Evolutionary conservation across 2,329 filamentous ascomycete genomes (phyloP), one percentile per base, ranked within the genome.

Genomic region (Colletotrichum chrysophilum): DNA sequence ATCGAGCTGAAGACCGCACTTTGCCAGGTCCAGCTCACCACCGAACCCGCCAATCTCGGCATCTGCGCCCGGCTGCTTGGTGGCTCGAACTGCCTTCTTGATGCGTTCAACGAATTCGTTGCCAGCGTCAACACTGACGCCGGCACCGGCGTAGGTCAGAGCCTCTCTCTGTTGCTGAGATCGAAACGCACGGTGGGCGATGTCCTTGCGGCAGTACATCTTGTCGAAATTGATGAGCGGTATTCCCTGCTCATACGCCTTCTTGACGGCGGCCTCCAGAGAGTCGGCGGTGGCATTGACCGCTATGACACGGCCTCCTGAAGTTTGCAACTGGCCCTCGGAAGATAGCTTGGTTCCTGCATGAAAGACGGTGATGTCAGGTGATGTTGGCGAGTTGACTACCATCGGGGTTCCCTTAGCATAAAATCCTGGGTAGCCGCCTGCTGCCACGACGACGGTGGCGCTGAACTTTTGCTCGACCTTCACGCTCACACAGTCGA

Each of bases 31-130:
- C 76, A 98, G 93, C 78, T 95, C 92, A 36, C 97, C 97, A 66
- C 97, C 97, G 80, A 99, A 99, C 4, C 97, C 97, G 75, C 97
- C 97, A 80, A 99, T 98, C 81, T 96, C 92, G 71, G 96, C 96
- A 83, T 98, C 95, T 2, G 97, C 95, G 61, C 97, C 97, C 16
- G 96, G 92, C 21, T 96, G 92, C 80, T 91, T 92, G 28, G 97
- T 99, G 60, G 94, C 94, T 32, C 92, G 91, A n/a, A 98, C 96
- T 7, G 94, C 94, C 77, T 92, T 91, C 87, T 98, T 98, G 89
- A 99, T 99, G 79, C 93, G 93, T 82, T 96, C 91, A 61, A 99
- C 96, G 61, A 99, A 94, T 77, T 95, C 91, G 83, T 99, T 99
- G 30, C 97, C 97, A 8, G 95, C 95, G 78, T 98, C 95, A 77